phyloP scores from a whole-genome alignment of 2,329 filamentous ascomycete species.

The Epichloe uncinata region DNA sequence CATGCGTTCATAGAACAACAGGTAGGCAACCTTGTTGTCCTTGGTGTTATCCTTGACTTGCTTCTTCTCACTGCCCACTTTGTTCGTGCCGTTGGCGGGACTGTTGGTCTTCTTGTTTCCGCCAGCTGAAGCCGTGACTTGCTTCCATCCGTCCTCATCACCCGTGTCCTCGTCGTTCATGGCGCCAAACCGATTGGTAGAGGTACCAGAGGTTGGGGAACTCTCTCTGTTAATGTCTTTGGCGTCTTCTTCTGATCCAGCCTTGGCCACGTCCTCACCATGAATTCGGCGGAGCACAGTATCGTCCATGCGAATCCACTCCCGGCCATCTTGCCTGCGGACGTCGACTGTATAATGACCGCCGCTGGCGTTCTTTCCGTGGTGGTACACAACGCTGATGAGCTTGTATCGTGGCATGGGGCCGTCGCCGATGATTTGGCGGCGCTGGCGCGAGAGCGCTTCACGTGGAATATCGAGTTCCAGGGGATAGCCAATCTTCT shows the following conservation, averaged over 20 bases:
- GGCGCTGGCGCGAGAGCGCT: slow-evolving; percentile 64
- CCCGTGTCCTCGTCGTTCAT: slow-evolving; percentile 53
- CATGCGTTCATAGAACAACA: slow-evolving; percentile 85
- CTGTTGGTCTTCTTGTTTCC: slow-evolving; percentile 59
- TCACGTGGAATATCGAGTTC: slow-evolving; percentile 90
- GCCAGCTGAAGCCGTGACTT: slow-evolving; percentile 51
- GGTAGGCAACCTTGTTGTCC: slow-evolving; percentile 95
- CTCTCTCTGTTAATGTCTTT: slow-evolving; percentile 35
- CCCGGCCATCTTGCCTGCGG: slow-evolving; percentile 79
- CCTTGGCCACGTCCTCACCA: slow-evolving; percentile 79
- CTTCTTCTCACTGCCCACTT: slow-evolving; percentile 42
- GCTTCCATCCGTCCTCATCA: slow-evolving; percentile 69
- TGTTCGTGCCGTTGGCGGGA: slow-evolving; percentile 50
- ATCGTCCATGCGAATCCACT: slow-evolving; percentile 95
- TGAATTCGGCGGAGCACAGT: slow-evolving; percentile 76
- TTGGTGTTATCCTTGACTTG: slow-evolving; percentile 53
- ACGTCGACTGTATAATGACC: slow-evolving; percentile 98
- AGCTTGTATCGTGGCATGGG: slow-evolving; percentile 73
- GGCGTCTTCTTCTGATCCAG: slow-evolving; percentile 62
- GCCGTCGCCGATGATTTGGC: slow-evolving; percentile 47
- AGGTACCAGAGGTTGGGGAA: slow-evolving; percentile 19
- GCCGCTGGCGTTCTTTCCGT: slow-evolving; percentile 90
- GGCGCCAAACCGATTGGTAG: slow-evolving; percentile 61
- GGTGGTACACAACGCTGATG: slow-evolving; percentile 88
- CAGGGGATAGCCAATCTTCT: slow-evolving; percentile 89